Base-by-base conservation (phyloP, 345 rosid genomes). In the Populus ilicifolia region DNA sequence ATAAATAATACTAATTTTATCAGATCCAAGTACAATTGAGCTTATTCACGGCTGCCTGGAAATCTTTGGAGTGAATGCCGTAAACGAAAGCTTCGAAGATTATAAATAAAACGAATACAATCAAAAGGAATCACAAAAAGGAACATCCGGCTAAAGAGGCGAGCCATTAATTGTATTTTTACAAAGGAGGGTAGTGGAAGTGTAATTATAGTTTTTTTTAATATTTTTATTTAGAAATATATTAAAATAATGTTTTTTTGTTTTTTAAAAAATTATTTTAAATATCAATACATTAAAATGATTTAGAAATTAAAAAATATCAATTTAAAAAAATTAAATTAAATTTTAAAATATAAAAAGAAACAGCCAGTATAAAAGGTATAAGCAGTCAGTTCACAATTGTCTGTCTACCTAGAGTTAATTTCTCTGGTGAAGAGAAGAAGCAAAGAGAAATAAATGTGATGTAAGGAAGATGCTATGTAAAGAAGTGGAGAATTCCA, bases 31-130 rank as follows among this genome's bases (percentile, higher is more conserved):
- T 27, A 33, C 0, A 44, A 56, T 3, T 80, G 74, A 78, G 84
- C 83, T 48, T 79, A 78, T 35, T 80, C 86, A 80, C 83, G 69
- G 44, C 74, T 21, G 27, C 84, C 81, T 70, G 69, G 63, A 81
- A 69, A 56, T 25, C 50, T 6, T 12, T 21, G 21, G 69, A 75
- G 20, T 29, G 67, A 16, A 20, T 1, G 25, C 68, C 29, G 67
- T 21, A 64, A 27, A 48, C 36, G 54, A 59, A 50, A 50, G 25
- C 66, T 21, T 21, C 21, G 72, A 39, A 30, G 14, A 6, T 13
- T 8, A 66, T 8, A 66, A 52, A 46, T 17, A n/a, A 17, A 23
- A 27, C 33, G 11, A 21, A 20, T 13, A 30, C 39, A 67, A 10
- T 7, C 12, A 20, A 18, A 48, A 27, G 67, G 66, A 64, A 78